Evolutionary conservation across 306 rosid genomes (phyloP).

Genomic region (Inga oerstediana): DNA sequence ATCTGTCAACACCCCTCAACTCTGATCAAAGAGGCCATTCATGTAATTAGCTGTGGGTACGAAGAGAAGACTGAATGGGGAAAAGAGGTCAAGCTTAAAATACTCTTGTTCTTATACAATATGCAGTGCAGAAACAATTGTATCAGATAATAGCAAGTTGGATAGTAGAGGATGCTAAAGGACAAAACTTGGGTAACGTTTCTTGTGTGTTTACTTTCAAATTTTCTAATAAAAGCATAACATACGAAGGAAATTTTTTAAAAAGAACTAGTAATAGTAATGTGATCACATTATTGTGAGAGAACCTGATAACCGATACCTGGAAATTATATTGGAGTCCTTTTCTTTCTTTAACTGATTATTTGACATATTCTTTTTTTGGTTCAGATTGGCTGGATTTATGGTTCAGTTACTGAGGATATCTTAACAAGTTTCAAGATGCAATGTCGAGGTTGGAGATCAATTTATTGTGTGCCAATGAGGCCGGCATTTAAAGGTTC

Average conservation of each 20-base stretch:
- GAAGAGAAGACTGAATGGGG: conserved; percentile 99
- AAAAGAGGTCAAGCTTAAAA: conserved; percentile 68
- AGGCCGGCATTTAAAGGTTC: conserved; percentile 99
- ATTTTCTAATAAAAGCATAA: background rate
- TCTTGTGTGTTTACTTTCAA: background rate
- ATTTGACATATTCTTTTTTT: conserved; percentile 18
- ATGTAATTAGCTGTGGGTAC: conserved; percentile 92
- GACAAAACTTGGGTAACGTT: background rate
- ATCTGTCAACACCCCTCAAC: conserved; percentile 70
- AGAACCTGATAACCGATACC: background rate
- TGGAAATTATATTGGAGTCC: background rate
- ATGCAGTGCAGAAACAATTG: background rate
- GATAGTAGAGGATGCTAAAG: background rate
- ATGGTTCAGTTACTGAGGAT: conserved; percentile 97
- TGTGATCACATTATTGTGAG: background rate
- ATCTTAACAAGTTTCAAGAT: conserved; percentile 95
- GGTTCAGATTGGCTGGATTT: conserved; percentile 93
- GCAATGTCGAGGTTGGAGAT: conserved; percentile 99
- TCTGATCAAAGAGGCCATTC: conserved; percentile 93
- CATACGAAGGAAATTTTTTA: background rate
- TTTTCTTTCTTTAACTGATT: conserved; percentile 1
- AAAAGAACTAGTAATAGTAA: background rate
- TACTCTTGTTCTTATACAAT: conserved; percentile 26
- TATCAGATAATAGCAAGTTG: background rate
- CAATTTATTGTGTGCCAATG: conserved; percentile 92